Base-by-base conservation (phyloP, 176 grass and related monocot genomes). In the Triticum monococcum region DNA sequence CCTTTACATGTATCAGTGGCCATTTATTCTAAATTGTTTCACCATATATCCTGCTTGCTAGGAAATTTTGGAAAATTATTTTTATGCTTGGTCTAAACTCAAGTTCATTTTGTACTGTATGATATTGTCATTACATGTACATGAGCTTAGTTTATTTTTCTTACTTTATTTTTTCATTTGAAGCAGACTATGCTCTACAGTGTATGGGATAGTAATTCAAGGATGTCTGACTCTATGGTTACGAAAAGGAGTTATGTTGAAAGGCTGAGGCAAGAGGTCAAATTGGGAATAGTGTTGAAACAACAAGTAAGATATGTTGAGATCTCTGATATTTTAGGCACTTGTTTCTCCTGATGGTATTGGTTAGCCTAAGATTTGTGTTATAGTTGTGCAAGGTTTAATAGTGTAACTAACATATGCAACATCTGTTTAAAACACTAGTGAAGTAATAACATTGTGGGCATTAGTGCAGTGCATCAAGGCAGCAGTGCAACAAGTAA, bases 131-230 rank as follows among this genome's bases (percentile, higher is more conserved):
- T 79, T 62, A 25, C 72, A 60, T 79, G 70, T 82, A 75, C 62
- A 64, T 69, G 85, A 83, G 14, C 75, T 87, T 38, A 50, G 22
- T 77, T 35, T 82, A 12, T 36, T 77, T 37, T 77, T 69, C 81
- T 85, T 89, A 79, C 83, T 86, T 89, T n/a, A 52, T 79, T 83
- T 84, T 31, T 91, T 94, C 66, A 63, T 85, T 89, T 83, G 81
- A 88, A 90, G 71, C 93, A 98, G 95, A 90, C 84, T 77, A 91
- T 89, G 80, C 85, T 98, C 75, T 90, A 90, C 88, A 90, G 86
- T 79, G 90, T 89, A 72, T 93, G 89, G 91, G 83, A 89, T 93
- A 77, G 62, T 78, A 82, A 90, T 56, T 90, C 91, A 77, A 81
- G 84, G 64, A 75, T 95, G 87, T 87, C 83, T 75, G 85, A 90